A percentile compares a stretch with the other conserved stretches of the same genome.
Evolutionary conservation across 1,284 basidiomycete genomes (phyloP).

Genomic region (Ceratobasidium sp.): DNA sequence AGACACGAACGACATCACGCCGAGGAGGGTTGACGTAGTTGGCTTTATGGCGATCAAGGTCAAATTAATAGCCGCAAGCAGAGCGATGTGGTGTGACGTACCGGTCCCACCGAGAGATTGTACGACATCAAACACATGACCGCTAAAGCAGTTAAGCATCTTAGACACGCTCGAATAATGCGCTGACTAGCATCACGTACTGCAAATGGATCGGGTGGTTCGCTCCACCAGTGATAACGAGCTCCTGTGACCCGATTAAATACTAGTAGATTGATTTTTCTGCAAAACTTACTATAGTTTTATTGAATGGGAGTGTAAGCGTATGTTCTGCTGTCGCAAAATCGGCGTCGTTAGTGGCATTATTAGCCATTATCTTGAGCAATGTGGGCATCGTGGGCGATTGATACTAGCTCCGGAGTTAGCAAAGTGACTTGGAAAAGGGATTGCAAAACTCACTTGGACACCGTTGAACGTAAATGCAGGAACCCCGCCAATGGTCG

Average conservation of each 20-base stretch:
- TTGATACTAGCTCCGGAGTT: too few species aligned
- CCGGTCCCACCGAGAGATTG: slow-evolving; percentile 40
- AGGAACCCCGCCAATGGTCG: slow-evolving; percentile 27
- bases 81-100: too few species aligned
- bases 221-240: slow-evolving; percentile 41
- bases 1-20: slow-evolving; percentile 43
- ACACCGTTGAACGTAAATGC: slow-evolving; percentile 41
- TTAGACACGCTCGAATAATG: too few species aligned
- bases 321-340: slow-evolving; percentile 35
- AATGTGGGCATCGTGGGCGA: slow-evolving; percentile 22
- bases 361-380: slow-evolving; percentile 42
- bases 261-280: too few species aligned
- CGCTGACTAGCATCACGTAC: slow-evolving; percentile 12
- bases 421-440: too few species aligned
- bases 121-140: slow-evolving; percentile 41
- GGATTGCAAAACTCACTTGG: too few species aligned
- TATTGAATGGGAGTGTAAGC: slow-evolving; percentile 31
- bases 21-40: slow-evolving; percentile 45
- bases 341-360: slow-evolving; percentile 38
- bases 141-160: too few species aligned
- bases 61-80: too few species aligned
- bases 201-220: slow-evolving; percentile 43
- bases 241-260: too few species aligned
- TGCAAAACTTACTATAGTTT: slow-evolving; percentile 29
- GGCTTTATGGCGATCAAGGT: too few species aligned